Conservation (phyloP, 805 yeast species). For the Metschnikowia lachancei region DNA sequence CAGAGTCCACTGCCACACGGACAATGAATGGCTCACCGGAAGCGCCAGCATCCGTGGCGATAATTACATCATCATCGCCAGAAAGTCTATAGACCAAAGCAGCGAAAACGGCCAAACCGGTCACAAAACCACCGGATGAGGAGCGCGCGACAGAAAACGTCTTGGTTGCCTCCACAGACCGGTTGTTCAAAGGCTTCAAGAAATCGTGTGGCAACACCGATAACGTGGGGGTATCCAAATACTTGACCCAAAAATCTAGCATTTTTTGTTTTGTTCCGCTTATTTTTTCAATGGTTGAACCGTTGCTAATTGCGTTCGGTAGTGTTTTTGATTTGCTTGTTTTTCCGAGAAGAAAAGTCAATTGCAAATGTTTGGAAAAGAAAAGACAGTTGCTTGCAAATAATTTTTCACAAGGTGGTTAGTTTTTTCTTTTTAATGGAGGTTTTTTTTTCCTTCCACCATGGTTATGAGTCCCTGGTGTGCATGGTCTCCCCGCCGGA, state of each 20-base stretch:
- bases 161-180: conserved; percentile 60
- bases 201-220: conserved; percentile 88
- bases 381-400: background rate
- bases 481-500: background rate
- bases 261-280: background rate
- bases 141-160: conserved; percentile 25
- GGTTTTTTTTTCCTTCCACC: background rate
- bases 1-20: conserved; percentile 58
- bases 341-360: background rate
- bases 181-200: conserved; percentile 69
- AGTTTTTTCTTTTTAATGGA: background rate
- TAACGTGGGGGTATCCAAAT: conserved; percentile 75
- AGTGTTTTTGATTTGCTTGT: no score
- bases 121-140: conserved; percentile 35
- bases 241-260: conserved; percentile 53
- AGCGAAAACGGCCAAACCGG: conserved; percentile 64
- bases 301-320: no score
- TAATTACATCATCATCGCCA: conserved; percentile 91
- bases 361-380: background rate
- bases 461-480: conserved; percentile 1
- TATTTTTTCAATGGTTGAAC: background rate
- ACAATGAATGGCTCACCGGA: conserved; percentile 52
- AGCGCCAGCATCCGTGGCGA: conserved; percentile 59
- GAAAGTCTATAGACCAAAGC: conserved; percentile 75
- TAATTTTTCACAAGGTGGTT: background rate